phyloP scores from a whole-genome alignment of 352 stramenopile species.

The Phytophthora crassamura region DNA sequence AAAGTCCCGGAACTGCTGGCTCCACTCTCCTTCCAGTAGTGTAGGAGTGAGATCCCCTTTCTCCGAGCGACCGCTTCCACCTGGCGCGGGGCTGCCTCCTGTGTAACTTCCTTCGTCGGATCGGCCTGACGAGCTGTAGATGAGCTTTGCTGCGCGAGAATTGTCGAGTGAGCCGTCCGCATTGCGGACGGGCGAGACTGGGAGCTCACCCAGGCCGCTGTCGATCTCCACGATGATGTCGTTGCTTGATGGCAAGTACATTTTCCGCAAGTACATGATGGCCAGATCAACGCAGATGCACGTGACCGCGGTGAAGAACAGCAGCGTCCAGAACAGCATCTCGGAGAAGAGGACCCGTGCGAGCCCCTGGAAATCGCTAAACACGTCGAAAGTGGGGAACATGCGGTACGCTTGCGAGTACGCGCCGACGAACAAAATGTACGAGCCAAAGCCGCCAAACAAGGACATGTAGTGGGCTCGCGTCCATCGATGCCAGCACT shows the following conservation, averaged over 20 bases:
- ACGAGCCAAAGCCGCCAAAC: conserved; percentile 63
- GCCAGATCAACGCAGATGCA: conserved; percentile 71
- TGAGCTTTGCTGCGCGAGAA: conserved; percentile 20
- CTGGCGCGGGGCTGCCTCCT: conserved; percentile 4
- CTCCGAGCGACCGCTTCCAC: conserved; percentile 22
- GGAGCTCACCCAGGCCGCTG: conserved; percentile 57
- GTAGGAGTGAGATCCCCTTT: conserved; percentile 55
- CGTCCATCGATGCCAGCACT: conserved; percentile 80
- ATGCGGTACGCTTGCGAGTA: conserved; percentile 77
- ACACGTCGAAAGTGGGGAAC: conserved; percentile 72
- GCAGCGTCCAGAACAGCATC: conserved; percentile 62
- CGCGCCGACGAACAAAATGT: conserved; percentile 69
- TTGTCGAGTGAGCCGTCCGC: conserved; percentile 18
- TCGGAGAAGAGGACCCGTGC: conserved; percentile 64
- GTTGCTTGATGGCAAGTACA: conserved; percentile 85
- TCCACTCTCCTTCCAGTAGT: conserved; percentile 78
- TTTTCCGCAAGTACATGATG: conserved; percentile 80
- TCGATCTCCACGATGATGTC: conserved; percentile 90
- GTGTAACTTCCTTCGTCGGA: conserved; percentile 43
- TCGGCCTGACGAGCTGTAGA: conserved; percentile 40
- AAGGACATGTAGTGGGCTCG: conserved; percentile 76
- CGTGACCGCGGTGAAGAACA: conserved; percentile 70
- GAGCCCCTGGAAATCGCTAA: conserved; percentile 79
- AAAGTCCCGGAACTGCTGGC: conserved; percentile 83
- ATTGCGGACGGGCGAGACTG: conserved; percentile 21